Evolutionary conservation across 139 green algal genomes (phyloP), one percentile per base, ranked within the genome.

Genomic region (Tetraselmis chui): DNA sequence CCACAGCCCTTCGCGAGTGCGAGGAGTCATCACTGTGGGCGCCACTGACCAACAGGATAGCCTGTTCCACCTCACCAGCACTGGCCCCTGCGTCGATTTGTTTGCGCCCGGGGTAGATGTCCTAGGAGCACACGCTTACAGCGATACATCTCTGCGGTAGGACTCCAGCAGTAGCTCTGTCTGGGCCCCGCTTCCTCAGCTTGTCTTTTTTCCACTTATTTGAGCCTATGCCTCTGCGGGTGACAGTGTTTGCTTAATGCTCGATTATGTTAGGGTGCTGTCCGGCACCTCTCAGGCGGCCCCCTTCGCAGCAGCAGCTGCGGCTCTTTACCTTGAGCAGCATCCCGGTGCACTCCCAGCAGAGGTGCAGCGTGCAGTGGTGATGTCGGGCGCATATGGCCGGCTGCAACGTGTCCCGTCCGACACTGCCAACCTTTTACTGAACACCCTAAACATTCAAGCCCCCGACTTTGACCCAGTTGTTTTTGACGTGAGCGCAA

Each of bases 241-340:
- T n/a, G n/a, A n/a, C n/a, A n/a, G n/a, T n/a, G n/a, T n/a, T n/a
- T n/a, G n/a, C n/a, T n/a, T n/a, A n/a, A n/a, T n/a, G n/a, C n/a
- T n/a, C n/a, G n/a, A n/a, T n/a, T n/a, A n/a, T n/a, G n/a, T n/a
- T n/a, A 86, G 78, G 80, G 27, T 82, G 28, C 77, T 81, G 29
- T 82, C 84, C 2, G 84, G 84, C 77, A 87, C 84, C 28, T 84
- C 79, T 18, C 84, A 87, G 59, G 80, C 80, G 2, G 84, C 77
- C 59, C 84, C 84, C 26, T 85, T 87, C 75, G 84, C 83, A 25
- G 84, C 84, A 1, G 84, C 80, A 0, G 84, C 80, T 1, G 31
- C 81, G 28, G 80, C 84, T 0, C 84, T 83, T 59, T 23, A 58
- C 2, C 78, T 82, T 26, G 32, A 82, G 32, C n/a, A 31, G 24